A percentile compares a stretch with the other conserved stretches of the same genome.
These are phyloP conservation scores for Toxicodendron radicans DNA, from an alignment of 345 rosid species.

Conservation along the genomic window DNA sequence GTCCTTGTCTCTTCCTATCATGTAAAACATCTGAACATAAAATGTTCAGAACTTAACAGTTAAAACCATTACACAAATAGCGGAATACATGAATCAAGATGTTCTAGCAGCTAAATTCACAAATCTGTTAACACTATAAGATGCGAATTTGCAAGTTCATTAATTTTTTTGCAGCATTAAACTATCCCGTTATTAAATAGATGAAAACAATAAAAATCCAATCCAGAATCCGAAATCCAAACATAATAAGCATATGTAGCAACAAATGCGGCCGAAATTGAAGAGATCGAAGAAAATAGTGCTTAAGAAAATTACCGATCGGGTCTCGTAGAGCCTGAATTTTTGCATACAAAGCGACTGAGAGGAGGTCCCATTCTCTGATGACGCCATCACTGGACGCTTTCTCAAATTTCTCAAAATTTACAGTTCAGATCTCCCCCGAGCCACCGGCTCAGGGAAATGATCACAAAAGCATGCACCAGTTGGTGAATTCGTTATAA, in stretches of 20 bases:
- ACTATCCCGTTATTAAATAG: not conserved
- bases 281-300: constrained; percentile 19
- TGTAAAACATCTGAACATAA: constrained; percentile 64
- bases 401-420: constrained; percentile 5
- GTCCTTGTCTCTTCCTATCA: constrained; percentile 74
- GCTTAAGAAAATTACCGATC: constrained; percentile 45
- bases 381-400: constrained; percentile 22
- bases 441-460: constrained; percentile 79
- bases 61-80: not conserved
- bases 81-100: too few relatives aligned
- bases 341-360: constrained; percentile 50
- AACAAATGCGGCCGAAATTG: not conserved
- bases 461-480: constrained; percentile 53
- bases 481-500: not conserved
- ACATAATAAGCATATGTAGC: constrained; percentile 9
- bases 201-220: not conserved
- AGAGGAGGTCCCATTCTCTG: constrained; percentile 20
- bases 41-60: not conserved
- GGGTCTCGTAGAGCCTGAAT: constrained; percentile 79
- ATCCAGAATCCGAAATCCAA: not conserved
- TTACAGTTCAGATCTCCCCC: constrained; percentile 50
- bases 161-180: not conserved
- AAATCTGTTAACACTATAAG: too few relatives aligned
- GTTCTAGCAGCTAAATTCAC: not conserved
- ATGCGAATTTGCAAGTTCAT: not conserved